phyloP scores from a whole-genome alignment of 2,329 filamentous ascomycete genomes.

The Coniella vitis region DNA sequence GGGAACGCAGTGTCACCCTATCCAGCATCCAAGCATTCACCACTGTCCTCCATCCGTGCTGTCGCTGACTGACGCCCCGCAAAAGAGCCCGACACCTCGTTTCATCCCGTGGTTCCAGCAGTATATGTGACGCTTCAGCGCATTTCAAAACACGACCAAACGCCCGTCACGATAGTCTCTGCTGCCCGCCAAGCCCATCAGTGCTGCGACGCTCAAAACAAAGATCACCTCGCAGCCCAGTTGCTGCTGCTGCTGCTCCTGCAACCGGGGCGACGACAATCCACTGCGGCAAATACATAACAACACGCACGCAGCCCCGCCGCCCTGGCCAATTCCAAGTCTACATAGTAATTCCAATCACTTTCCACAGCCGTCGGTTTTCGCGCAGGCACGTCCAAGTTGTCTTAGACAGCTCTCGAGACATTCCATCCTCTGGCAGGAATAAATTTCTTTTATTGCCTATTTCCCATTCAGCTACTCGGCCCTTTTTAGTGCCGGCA shows the following conservation, averaged over 20 bases:
- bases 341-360: too few relatives aligned
- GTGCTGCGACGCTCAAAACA: too few relatives aligned
- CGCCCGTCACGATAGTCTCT: background rate
- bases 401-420: slow-evolving; percentile 6
- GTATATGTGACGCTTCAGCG: slow-evolving; percentile 1
- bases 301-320: background rate
- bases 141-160: background rate
- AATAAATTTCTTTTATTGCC: background rate
- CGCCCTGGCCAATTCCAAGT: background rate
- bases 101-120: background rate
- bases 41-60: background rate
- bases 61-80: background rate
- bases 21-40: too few relatives aligned
- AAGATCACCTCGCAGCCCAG: too few relatives aligned
- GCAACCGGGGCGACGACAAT: too few relatives aligned
- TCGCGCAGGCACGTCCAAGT: slow-evolving; percentile 5
- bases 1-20: too few relatives aligned
- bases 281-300: background rate
- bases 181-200: background rate
- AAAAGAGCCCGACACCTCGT: background rate
- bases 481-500: too few relatives aligned
- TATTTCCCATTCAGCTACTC: too few relatives aligned
- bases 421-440: background rate
- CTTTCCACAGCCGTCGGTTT: too few relatives aligned
- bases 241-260: too few relatives aligned